Conservation (phyloP, 129 eudicot species). For the Chrysanthemum makinoi region DNA sequence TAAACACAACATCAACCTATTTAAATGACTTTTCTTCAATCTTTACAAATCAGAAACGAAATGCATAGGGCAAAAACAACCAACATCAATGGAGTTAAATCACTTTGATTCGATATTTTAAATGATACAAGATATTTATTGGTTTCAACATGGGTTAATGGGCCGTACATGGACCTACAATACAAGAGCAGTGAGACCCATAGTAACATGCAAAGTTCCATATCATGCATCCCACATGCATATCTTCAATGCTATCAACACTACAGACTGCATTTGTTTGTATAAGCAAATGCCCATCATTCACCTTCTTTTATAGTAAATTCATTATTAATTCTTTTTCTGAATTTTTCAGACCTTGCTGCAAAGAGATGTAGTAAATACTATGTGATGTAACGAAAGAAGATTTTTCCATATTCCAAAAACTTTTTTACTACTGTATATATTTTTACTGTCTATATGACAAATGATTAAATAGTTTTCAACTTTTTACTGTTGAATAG, state of each 20-base stretch:
- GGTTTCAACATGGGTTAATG: not conserved
- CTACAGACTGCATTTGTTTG: not conserved
- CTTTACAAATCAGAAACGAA: too few relatives aligned
- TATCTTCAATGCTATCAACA: slow-evolving; percentile 6
- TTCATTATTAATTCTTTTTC: slow-evolving; percentile 1
- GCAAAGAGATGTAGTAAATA: not conserved
- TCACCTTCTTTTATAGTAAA: slow-evolving; percentile 11
- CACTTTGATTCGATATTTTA: not conserved
- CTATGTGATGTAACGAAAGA: not conserved
- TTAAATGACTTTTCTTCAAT: too few relatives aligned
- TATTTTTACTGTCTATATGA: not conserved
- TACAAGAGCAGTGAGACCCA: slow-evolving; percentile 27
- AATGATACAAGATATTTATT: slow-evolving; percentile 7
- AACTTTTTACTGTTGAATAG: too few relatives aligned
- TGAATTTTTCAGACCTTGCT: slow-evolving; percentile 14
- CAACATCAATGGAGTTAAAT: not conserved
- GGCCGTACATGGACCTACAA: slow-evolving; percentile 19
- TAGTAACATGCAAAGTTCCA: slow-evolving; percentile 29
- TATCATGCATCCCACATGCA: slow-evolving; percentile 28
- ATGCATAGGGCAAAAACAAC: too few relatives aligned
- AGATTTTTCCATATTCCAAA: not conserved
- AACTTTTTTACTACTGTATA: not conserved
- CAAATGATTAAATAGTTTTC: too few relatives aligned
- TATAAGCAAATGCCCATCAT: slow-evolving; percentile 20
- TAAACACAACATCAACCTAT: too few relatives aligned